Percentiles rank a stretch among this genome's conserved stretches.
Conservation (phyloP, 805 yeast genomes). For the Kluyveromyces lactis region DNA sequence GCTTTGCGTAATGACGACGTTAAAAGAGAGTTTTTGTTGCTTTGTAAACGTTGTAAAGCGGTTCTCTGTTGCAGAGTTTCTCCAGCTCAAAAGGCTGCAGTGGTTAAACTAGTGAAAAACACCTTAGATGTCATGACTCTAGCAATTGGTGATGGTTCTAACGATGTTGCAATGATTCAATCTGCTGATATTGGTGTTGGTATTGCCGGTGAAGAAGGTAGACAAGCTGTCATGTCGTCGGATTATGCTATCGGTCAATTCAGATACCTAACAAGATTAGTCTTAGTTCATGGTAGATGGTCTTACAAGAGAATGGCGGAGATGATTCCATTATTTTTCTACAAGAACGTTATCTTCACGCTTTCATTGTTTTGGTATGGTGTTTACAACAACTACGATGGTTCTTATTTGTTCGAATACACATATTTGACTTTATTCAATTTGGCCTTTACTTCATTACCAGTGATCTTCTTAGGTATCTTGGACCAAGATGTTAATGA, state of each 20-base stretch:
- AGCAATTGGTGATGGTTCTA: slow-evolving; percentile 85
- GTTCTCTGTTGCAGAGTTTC: slow-evolving; percentile 84
- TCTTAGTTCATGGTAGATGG: slow-evolving; percentile 82
- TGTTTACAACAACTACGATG: slow-evolving; percentile 65
- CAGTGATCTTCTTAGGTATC: slow-evolving; percentile 69
- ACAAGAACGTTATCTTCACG: slow-evolving; percentile 69
- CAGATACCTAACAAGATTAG: slow-evolving; percentile 55
- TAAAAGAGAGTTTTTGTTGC: slow-evolving; percentile 51
- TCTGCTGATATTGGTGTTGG: slow-evolving; percentile 85
- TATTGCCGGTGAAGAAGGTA: slow-evolving; percentile 86
- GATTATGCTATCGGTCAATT: slow-evolving; percentile 84
- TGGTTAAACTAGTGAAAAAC: slow-evolving; percentile 68
- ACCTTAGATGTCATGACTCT: slow-evolving; percentile 73
- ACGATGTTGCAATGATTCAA: slow-evolving; percentile 88
- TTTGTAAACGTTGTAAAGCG: slow-evolving; percentile 74
- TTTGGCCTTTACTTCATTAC: slow-evolving; percentile 75
- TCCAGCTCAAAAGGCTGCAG: slow-evolving; percentile 82
- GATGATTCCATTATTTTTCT: slow-evolving; percentile 77
- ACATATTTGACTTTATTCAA: slow-evolving; percentile 75
- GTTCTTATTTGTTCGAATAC: slow-evolving; percentile 69
- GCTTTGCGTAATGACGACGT: slow-evolving; percentile 39
- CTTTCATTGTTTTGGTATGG: slow-evolving; percentile 77
- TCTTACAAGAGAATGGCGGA: slow-evolving; percentile 73
- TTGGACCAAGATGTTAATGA: slow-evolving; percentile 76
- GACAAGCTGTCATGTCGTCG: slow-evolving; percentile 83